Percentiles rank a stretch among this genome's conserved stretches.
Conservation (phyloP, 352 stramenopile species). For the Ophiocytium majus region DNA sequence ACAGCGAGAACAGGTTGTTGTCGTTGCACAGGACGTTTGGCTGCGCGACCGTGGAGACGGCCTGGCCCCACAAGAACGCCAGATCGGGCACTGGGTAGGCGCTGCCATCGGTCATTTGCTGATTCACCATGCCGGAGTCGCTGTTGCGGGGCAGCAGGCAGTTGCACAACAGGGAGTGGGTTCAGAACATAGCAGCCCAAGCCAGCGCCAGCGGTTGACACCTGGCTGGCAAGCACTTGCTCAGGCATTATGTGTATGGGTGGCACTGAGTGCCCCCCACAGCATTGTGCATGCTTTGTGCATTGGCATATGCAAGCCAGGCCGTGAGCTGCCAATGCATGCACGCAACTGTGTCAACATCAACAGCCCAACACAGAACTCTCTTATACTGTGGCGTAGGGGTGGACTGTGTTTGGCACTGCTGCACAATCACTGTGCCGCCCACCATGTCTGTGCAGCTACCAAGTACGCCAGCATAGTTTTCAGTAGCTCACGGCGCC, state of each 20-base stretch:
- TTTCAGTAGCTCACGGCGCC: too few species aligned
- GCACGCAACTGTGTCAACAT: background rate
- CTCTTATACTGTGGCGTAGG: too few species aligned
- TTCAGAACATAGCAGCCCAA: background rate
- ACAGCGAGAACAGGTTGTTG: slow-evolving; percentile 23
- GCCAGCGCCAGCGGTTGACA: background rate
- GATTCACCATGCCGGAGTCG: background rate
- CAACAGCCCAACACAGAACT: too few species aligned
- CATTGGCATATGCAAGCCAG: background rate
- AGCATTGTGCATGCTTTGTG: background rate
- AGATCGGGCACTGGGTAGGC: slow-evolving; percentile 7
- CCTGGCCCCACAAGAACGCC: slow-evolving; percentile 11
- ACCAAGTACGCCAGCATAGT: too few species aligned
- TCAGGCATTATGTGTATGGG: background rate
- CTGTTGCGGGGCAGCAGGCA: too few species aligned
- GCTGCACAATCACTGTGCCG: too few species aligned
- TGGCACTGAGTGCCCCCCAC: too few species aligned
- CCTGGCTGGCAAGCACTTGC: background rate
- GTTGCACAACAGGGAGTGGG: too few species aligned
- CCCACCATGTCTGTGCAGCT: too few species aligned
- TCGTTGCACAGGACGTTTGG: slow-evolving; percentile 21
- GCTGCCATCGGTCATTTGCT: background rate
- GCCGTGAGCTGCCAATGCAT: background rate
- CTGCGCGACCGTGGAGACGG: background rate
- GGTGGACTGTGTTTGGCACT: too few species aligned